Percentiles rank a stretch among this genome's conserved stretches.
Evolutionary conservation across 2,329 filamentous ascomycete genomes (phyloP).

Genomic region (Penicillium sp.): DNA sequence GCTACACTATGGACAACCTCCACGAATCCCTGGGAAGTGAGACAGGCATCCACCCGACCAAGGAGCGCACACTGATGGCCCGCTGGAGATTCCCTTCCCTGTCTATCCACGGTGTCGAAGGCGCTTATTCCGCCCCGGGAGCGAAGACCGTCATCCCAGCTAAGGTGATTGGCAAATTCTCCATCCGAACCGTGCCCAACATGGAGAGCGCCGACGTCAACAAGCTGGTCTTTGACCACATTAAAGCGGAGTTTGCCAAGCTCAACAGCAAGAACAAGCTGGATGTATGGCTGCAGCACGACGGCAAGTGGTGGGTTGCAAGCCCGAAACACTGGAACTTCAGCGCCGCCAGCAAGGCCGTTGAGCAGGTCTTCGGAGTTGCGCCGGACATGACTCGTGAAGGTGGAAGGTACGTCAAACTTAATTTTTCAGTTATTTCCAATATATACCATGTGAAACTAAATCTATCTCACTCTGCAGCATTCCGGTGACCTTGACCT

Average conservation of each 20-base stretch:
- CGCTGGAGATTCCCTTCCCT: constrained; percentile 94
- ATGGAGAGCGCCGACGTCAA: constrained; percentile 95
- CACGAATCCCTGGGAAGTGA: constrained; percentile 87
- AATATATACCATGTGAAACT: neutral
- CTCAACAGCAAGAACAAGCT: constrained; percentile 89
- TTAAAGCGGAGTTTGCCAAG: constrained; percentile 82
- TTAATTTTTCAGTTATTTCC: neutral
- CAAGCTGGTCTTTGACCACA: constrained; percentile 76
- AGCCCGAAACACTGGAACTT: constrained; percentile 99
- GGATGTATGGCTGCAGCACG: constrained; percentile 79
- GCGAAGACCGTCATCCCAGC: constrained; percentile 98
- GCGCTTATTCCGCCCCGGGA: constrained; percentile 87
- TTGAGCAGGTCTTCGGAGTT: constrained; percentile 89
- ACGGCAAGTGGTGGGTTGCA: constrained; percentile 98
- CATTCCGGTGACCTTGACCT: constrained; percentile 94
- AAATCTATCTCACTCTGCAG: constrained; percentile 49
- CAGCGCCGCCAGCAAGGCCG: constrained; percentile 89
- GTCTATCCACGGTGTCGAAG: constrained; percentile 91
- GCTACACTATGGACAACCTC: constrained; percentile 94
- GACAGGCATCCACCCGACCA: constrained; percentile 83
- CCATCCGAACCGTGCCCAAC: constrained; percentile 92
- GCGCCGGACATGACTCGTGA: constrained; percentile 94
- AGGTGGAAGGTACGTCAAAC: constrained; percentile 70
- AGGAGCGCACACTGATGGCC: constrained; percentile 90
- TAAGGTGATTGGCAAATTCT: constrained; percentile 98